Base-by-base conservation (phyloP, 208 protist genomes). In the Naegleria gruberi region DNA sequence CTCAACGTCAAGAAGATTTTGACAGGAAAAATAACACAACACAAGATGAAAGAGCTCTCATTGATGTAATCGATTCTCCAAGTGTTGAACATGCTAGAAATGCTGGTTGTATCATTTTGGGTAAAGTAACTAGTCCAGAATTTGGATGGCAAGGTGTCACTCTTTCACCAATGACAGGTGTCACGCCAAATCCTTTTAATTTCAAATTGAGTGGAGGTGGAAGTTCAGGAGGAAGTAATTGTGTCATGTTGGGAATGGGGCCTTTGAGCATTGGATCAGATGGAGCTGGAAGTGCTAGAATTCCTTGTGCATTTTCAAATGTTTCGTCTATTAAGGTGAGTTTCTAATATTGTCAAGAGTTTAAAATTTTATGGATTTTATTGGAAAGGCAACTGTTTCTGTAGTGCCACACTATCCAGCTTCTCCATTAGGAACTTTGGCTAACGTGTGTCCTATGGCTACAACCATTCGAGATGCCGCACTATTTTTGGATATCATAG, bases 91-190 rank as follows among this genome's bases (percentile, higher is more conserved):
- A 41, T 45, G 41, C 43, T 4, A 45, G 23, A 41, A 41, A 87
- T 40, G 26, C 17, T 12, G 44, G 44, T 7, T 37, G 37, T 26
- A 87, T 87, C 40, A 40, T 87, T 26, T 7, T 87, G 47, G 82
- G 82, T 23, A 87, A 87, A 40, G n/a, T 40, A 30, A 87, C 82
- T 40, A 41, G 37, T 40, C 82, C 82, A 41, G 43, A 55, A n/a
- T 51, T 55, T 51, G 82, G 82, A 45, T 87, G 82, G 82, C 4
- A 51, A 41, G 82, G 82, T 55, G 82, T 87, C 0, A 87, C 82
- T 1, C 6, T n/a, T 30, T 55, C 43, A 55, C 82, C 82, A 2
- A 12, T 87, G 15, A 55, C 82, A 41, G 82, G 82, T 40, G 37
- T 41, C 26, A 87, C 82, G 15, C 12, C 12, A 57, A 87, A 87